Conservation (phyloP, 2,329 filamentous ascomycete genomes). For the Apiospora hydei region DNA sequence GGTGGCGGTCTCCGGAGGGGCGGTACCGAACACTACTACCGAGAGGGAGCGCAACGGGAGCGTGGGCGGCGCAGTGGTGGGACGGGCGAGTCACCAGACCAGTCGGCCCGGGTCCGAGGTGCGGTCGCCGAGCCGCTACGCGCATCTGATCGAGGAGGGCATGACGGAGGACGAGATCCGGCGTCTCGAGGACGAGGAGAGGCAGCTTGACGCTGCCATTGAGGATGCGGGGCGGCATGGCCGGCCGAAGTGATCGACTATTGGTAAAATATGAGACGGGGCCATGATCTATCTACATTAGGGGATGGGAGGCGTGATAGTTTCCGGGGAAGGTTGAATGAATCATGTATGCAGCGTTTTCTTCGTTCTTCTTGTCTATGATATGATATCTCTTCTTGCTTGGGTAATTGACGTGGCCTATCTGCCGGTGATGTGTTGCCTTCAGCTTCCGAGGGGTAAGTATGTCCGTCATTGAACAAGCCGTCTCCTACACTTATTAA, state of each 20-base stretch:
- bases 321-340: neutral
- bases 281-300: neutral
- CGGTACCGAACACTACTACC: slow-evolving; percentile 25
- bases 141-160: slow-evolving; percentile 65
- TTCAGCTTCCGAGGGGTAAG: neutral
- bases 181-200: slow-evolving; percentile 64
- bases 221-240: slow-evolving; percentile 48
- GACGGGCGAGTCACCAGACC: slow-evolving; percentile 39
- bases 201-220: slow-evolving; percentile 63
- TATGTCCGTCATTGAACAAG: neutral
- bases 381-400: slow-evolving; percentile 2
- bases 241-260: neutral
- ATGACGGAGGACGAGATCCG: slow-evolving; percentile 66
- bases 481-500: neutral
- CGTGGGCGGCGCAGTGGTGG: slow-evolving; percentile 31
- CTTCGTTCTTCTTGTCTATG: slow-evolving; percentile 9
- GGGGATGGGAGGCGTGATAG: neutral
- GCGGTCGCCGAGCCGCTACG: slow-evolving; percentile 46
- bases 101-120: slow-evolving; percentile 24
- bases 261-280: neutral
- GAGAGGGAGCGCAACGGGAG: slow-evolving; percentile 25
- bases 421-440: neutral
- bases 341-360: neutral
- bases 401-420: neutral
- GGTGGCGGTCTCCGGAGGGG: neutral